Evolutionary conservation across 1,284 basidiomycete species (phyloP), one percentile per base, ranked within the genome.

Genomic region (Papiliotrema flavescens): DNA sequence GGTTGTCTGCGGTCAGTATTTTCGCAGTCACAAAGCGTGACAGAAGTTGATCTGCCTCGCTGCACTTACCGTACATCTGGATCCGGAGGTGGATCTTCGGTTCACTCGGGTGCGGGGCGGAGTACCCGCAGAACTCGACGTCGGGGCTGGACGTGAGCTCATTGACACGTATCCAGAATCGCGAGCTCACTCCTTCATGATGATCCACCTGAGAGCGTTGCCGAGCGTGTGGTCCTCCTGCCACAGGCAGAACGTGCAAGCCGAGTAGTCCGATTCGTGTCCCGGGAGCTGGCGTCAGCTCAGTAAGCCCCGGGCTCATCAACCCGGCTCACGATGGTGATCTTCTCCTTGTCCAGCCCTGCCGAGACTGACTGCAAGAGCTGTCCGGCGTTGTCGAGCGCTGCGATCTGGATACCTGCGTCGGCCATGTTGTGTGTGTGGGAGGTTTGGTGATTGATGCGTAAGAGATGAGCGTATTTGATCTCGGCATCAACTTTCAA

Each of bases 81-180:
- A 98, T 89, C 19, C 96, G 87, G 43, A 98, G 80, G 70, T 98
- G 90, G 65, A 98, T 96, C 71, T 90, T 87, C 67, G 90, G 89
- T 79, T 98, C 95, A 20, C 93, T 96, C 5, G 95, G 94, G 78
- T 98, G 94, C 1, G 95, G 95, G 36, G 85, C 89, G 67, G 90
- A 92, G 81, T 98, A 98, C 32, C 95, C 95, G 74, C 95, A 98
- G 75, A 98, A 98, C 78, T 97, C 92, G 54, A 98, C 95, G 66
- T 92, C 91, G n/a, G 95, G 90, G 72, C 95, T 98, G 62, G n/a
- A 26, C 49, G 39, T 52, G 20, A 51, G 49, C 51, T 26, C 17
- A 17, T 3, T 41, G 36, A 40, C 14, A 20, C n/a, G 4, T 24
- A 22, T 3, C 7, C 41, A 20, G 53, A 20, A 9, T n/a, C 14